These are phyloP conservation scores for Pseudomonodictys pantanalensis DNA, from an alignment of 495 filamentous ascomycete species.

Conservation along the genomic window DNA sequence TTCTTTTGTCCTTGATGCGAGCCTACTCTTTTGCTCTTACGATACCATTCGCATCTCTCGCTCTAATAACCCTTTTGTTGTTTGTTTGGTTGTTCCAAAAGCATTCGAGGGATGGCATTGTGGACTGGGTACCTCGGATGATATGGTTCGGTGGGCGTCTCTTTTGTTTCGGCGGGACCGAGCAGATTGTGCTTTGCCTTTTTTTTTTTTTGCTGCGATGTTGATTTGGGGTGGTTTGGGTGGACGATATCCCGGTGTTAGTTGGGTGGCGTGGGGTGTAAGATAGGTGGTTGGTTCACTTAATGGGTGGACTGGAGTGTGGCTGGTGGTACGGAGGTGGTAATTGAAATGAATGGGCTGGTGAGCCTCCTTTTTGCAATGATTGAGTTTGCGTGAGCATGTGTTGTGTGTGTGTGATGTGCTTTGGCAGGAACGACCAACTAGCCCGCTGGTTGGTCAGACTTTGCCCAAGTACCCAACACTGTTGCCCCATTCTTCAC, in stretches of 20 bases:
- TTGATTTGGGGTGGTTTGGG: neutral
- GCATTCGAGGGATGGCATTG: neutral
- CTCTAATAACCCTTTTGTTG: neutral
- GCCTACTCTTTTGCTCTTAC: neutral
- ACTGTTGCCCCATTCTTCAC: too few relatives aligned
- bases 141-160: neutral
- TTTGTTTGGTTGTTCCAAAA: too few relatives aligned
- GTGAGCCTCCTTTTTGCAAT: neutral
- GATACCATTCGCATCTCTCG: neutral
- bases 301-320: too few relatives aligned
- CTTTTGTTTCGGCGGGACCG: neutral
- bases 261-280: neutral
- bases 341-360: neutral
- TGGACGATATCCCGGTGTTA: neutral
- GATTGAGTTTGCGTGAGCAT: too few relatives aligned
- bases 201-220: too few relatives aligned
- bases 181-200: neutral
- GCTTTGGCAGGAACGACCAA: too few relatives aligned
- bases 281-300: too few relatives aligned
- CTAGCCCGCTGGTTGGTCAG: too few relatives aligned
- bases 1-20: too few relatives aligned
- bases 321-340: too few relatives aligned
- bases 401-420: too few relatives aligned
- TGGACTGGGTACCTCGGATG: neutral
- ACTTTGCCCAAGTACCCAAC: too few relatives aligned